phyloP scores from a whole-genome alignment of 352 stramenopile genomes.

The Phytophthora pseudosyringae region DNA sequence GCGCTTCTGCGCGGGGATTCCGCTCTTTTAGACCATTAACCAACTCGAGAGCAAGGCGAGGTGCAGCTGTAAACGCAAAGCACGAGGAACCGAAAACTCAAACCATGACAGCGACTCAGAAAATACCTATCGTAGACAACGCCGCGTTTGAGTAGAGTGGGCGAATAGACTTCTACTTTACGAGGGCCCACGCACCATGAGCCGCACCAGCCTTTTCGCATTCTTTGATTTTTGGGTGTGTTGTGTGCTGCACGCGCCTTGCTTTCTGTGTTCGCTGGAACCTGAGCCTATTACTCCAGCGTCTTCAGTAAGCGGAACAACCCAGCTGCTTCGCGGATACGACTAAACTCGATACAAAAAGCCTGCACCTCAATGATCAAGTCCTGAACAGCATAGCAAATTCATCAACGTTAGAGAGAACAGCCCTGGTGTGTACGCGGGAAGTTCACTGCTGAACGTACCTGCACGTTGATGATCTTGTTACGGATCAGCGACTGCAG shows the following conservation, averaged over 20 bases:
- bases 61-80: background rate
- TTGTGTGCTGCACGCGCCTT: conserved; percentile 24
- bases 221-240: conserved; percentile 32
- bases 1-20: conserved; percentile 74
- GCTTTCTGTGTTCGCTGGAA: conserved; percentile 37
- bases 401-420: conserved; percentile 26
- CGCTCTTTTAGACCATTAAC: conserved; percentile 56
- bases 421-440: background rate
- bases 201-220: conserved; percentile 27
- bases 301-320: conserved; percentile 98
- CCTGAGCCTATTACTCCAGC: conserved; percentile 83
- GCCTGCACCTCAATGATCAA: conserved; percentile 99
- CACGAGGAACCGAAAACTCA: conserved; percentile 6
- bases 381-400: conserved; percentile 68
- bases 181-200: conserved; percentile 32
- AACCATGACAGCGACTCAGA: background rate
- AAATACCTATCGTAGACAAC: conserved; percentile 16
- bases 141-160: conserved; percentile 11
- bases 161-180: conserved; percentile 37
- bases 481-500: conserved; percentile 98
- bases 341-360: conserved; percentile 99
- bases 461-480: conserved; percentile 98
- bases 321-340: conserved; percentile 96
- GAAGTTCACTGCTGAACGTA: conserved; percentile 42
- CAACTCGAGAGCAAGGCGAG: background rate